Base-by-base conservation (phyloP, 2,329 filamentous ascomycete genomes). In the Dactylellina sp. region DNA sequence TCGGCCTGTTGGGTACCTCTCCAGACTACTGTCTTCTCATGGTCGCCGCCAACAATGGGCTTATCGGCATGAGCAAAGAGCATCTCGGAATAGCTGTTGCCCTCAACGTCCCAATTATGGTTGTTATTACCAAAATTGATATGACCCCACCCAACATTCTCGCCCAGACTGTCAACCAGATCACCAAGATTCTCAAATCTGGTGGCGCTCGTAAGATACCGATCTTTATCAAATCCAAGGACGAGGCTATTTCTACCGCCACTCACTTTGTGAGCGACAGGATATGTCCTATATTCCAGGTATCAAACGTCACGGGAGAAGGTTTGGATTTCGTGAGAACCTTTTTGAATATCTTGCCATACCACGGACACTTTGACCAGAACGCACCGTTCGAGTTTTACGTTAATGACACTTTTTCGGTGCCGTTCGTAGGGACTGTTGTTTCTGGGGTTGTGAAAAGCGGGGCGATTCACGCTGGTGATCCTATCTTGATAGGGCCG, bases 31-130 rank as follows among this genome's bases (percentile, higher is more conserved):
- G 95, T 80, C 83, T 99, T 25, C 87, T 99, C 52, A 99, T 99
- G 95, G 95, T 99, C 0, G 95, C 95, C 11, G 95, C 95, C 16
- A 99, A 99, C 79, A 98, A 99, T 80, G 95, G 95, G 2, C 84
- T 99, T 49, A 91, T 98, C 50, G 95, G 95, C 18, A 99, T 98
- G 95, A 96, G 92, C 82, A 96, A 96, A 85, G 95, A 99, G 83
- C 95, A 99, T 81, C 84, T 99, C 2, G 95, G 95, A 14, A 97
- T 99, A 76, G 94, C 95, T 0, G 84, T 98, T 32, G 93, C 95
- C 0, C 84, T 99, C 57, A 98, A 98, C 79, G 94, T 99, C 9
- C 95, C 95, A 0, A 92, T 99, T 78, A 96, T 99, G 92, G 93
- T 98, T 2, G 89, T 97, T 76, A 89, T 98, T 76, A 99, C 94